Conservation (phyloP, 2,329 filamentous ascomycete genomes). For the Hortaea werneckii region DNA sequence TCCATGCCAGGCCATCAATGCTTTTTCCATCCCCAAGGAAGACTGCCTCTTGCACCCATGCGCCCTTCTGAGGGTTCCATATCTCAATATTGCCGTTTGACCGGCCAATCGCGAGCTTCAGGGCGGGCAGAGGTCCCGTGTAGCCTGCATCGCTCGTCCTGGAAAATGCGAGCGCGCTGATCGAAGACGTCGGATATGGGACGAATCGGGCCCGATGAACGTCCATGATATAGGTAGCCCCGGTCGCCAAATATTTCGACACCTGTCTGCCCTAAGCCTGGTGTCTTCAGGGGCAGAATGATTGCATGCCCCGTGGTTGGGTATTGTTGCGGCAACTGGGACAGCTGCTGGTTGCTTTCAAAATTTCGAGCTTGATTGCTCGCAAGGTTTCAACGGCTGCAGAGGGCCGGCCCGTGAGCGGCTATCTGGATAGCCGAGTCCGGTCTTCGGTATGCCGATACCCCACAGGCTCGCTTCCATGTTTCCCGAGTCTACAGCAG, state of each 20-base stretch:
- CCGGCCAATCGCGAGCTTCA: conserved; percentile 78
- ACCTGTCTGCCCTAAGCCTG: no score
- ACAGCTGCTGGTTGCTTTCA: not conserved
- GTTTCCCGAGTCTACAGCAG: no score
- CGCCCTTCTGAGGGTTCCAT: conserved; percentile 77
- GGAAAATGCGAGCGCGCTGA: conserved; percentile 91
- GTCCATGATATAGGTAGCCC: conserved; percentile 54
- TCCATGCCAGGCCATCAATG: conserved; percentile 87
- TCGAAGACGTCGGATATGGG: conserved; percentile 78
- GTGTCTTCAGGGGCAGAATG: no score
- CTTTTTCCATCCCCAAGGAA: conserved; percentile 69
- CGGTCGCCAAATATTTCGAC: no score
- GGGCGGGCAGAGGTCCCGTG: conserved; percentile 42
- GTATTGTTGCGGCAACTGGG: not conserved
- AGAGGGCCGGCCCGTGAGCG: not conserved
- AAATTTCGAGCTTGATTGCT: not conserved
- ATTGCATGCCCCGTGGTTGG: no score
- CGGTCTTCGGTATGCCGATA: not conserved
- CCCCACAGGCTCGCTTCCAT: no score
- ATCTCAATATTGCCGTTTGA: conserved; percentile 96
- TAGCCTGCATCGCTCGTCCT: conserved; percentile 47
- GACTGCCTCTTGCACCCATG: conserved; percentile 83
- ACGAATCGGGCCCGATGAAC: conserved; percentile 96
- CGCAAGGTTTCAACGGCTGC: not conserved
- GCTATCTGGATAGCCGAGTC: not conserved